A percentile compares a stretch with the other conserved stretches of the same genome.
These are phyloP conservation scores for Diplodia corticola DNA, from an alignment of 2,329 filamentous ascomycete genomes.

Conservation along the genomic window DNA sequence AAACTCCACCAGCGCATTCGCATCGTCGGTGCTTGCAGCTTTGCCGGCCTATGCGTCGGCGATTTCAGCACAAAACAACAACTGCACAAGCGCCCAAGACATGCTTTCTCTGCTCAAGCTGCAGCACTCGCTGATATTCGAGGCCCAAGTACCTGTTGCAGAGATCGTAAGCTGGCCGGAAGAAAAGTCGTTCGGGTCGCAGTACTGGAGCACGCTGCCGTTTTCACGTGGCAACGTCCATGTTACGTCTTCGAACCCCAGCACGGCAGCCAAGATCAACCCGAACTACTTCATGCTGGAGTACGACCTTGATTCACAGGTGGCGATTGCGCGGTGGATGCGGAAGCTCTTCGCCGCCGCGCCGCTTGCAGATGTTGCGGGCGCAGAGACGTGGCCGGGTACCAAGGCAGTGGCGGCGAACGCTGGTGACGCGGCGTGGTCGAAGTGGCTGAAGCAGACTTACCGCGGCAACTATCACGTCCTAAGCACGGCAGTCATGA, in stretches of 20 bases:
- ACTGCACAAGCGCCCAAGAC: not conserved
- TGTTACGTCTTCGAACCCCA: slow-evolving; percentile 41
- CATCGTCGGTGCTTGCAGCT: slow-evolving; percentile 25
- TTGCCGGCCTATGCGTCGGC: slow-evolving; percentile 28
- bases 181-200: not conserved
- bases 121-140: slow-evolving; percentile 42
- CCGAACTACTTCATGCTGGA: slow-evolving; percentile 48
- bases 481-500: slow-evolving; percentile 35
- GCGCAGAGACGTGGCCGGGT: slow-evolving; percentile 27
- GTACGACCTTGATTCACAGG: slow-evolving; percentile 43
- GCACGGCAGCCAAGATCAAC: slow-evolving; percentile 43
- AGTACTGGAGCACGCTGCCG: slow-evolving; percentile 11
- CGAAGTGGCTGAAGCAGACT: slow-evolving; percentile 24
- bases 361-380: slow-evolving; percentile 32
- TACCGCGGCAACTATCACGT: slow-evolving; percentile 36
- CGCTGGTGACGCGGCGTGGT: slow-evolving; percentile 27
- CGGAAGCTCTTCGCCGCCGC: slow-evolving; percentile 35
- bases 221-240: slow-evolving; percentile 42
- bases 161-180: slow-evolving; percentile 10
- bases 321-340: slow-evolving; percentile 35
- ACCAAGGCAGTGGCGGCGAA: slow-evolving; percentile 27
- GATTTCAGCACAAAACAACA: slow-evolving; percentile 21
- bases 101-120: slow-evolving; percentile 32
- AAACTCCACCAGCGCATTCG: slow-evolving; percentile 26
- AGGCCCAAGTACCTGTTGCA: slow-evolving; percentile 40